Percentiles rank a stretch among this genome's conserved stretches.
These are phyloP conservation scores for Monosporascus sp. DNA, from an alignment of 2,329 filamentous ascomycete genomes.

Conservation along the genomic window DNA sequence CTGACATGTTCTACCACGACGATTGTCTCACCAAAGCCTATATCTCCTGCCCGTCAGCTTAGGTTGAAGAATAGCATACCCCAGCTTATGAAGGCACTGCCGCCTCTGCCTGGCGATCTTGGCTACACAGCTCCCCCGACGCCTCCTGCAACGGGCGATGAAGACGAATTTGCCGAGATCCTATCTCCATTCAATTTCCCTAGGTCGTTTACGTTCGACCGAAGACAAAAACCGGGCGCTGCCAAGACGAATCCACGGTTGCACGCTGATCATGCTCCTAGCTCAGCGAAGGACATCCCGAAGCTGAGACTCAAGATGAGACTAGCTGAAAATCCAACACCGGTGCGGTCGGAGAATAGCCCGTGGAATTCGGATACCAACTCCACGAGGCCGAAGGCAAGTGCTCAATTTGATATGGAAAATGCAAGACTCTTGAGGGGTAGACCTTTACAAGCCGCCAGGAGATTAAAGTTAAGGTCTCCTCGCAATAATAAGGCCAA, in stretches of 20 bases:
- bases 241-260: neutral
- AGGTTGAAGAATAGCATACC: slow-evolving; percentile 45
- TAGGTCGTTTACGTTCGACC: slow-evolving; percentile 1
- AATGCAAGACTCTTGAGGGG: slow-evolving; percentile 2
- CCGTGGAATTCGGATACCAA: slow-evolving; percentile 7
- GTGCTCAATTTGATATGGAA: slow-evolving; percentile 7
- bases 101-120: slow-evolving; percentile 34
- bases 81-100: slow-evolving; percentile 47
- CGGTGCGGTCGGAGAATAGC: slow-evolving; percentile 4
- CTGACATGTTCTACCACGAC: slow-evolving; percentile 25
- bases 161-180: slow-evolving; percentile 22
- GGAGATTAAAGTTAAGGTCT: slow-evolving; percentile 19
- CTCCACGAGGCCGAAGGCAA: slow-evolving; percentile 3
- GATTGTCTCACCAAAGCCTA: slow-evolving; percentile 42
- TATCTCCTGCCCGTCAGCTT: slow-evolving; percentile 39
- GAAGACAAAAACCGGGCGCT: neutral
- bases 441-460: slow-evolving; percentile 6
- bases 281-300: slow-evolving; percentile 15
- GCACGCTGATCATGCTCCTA: neutral
- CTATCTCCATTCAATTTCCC: slow-evolving; percentile 21
- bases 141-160: slow-evolving; percentile 14
- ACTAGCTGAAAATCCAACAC: slow-evolving; percentile 9
- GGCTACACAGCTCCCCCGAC: slow-evolving; percentile 15
- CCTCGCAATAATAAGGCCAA: slow-evolving; percentile 10
- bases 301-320: slow-evolving; percentile 22